Conservation (phyloP, 2,329 filamentous ascomycete species). For the Xylaria sp. region DNA sequence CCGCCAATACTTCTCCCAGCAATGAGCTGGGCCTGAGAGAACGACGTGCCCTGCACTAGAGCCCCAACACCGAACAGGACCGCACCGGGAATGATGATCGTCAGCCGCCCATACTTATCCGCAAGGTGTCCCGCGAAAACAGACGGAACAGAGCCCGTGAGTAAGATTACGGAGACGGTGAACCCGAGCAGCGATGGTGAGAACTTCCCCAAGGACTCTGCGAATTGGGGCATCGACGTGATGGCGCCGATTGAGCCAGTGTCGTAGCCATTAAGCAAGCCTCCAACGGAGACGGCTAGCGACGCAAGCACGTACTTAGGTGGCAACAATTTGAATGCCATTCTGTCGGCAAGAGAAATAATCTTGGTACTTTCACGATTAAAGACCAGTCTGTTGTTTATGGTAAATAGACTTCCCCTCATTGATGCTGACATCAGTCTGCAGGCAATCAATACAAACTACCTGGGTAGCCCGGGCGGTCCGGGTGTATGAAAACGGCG, state of each 20-base stretch:
- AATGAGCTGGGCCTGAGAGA: slow-evolving; percentile 57
- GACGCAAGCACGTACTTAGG: slow-evolving; percentile 44
- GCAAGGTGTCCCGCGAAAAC: slow-evolving; percentile 62
- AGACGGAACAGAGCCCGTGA: slow-evolving; percentile 62
- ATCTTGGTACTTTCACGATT: not conserved
- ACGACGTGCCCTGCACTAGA: slow-evolving; percentile 55
- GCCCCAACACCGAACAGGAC: slow-evolving; percentile 59
- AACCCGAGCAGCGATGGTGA: slow-evolving; percentile 61
- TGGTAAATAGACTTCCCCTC: no score
- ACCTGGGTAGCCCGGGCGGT: no score
- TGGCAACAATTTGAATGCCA: slow-evolving; percentile 6
- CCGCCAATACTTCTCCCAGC: slow-evolving; percentile 61
- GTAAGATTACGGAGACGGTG: slow-evolving; percentile 63
- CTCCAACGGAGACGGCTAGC: slow-evolving; percentile 41
- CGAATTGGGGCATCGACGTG: slow-evolving; percentile 43
- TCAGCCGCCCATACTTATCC: slow-evolving; percentile 56
- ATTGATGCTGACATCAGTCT: no score
- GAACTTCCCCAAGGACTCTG: slow-evolving; percentile 49
- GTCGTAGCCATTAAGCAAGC: slow-evolving; percentile 46
- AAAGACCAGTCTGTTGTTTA: not conserved
- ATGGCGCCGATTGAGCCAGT: slow-evolving; percentile 46
- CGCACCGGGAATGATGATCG: slow-evolving; percentile 53
- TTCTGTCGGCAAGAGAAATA: not conserved
- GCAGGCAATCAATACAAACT: no score
- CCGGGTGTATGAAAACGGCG: no score